A percentile compares a stretch with the other conserved stretches of the same genome.
Conservation (phyloP, 1,139 yeast genomes). For the Wickerhamomyces sp. region DNA sequence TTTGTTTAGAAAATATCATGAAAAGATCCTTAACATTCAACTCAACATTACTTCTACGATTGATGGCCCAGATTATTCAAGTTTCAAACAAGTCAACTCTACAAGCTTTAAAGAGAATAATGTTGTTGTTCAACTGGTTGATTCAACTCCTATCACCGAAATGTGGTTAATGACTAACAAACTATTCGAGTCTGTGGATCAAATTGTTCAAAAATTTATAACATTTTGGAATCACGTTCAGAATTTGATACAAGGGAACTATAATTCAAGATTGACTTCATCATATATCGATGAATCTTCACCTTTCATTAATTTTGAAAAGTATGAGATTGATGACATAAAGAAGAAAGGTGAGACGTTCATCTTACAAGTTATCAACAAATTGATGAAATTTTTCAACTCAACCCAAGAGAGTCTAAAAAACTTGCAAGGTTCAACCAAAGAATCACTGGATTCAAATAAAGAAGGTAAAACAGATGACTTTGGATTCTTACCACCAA, state of each 20-base stretch:
- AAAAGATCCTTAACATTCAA: constrained; percentile 32
- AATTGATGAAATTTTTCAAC: constrained; percentile 32
- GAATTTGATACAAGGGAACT: constrained; percentile 39
- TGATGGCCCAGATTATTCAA: constrained; percentile 21
- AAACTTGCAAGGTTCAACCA: constrained; percentile 4
- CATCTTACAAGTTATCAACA: constrained; percentile 29
- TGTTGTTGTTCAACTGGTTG: constrained; percentile 28
- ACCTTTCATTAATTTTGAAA: constrained; percentile 29
- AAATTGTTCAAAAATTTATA: constrained; percentile 28
- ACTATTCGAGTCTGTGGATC: constrained; percentile 37
- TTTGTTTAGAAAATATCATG: constrained; percentile 25
- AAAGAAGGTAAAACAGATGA: constrained; percentile 26
- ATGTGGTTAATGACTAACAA: constrained; percentile 50
- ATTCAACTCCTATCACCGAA: constrained; percentile 41
- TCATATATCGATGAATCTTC: constrained; percentile 22
- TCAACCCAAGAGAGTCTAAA: constrained; percentile 28
- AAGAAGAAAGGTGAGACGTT: constrained; percentile 32
- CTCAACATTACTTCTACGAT: constrained; percentile 27
- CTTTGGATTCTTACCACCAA: constrained; percentile 56
- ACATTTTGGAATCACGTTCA: constrained; percentile 43
- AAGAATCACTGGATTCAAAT: not conserved
- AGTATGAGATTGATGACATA: constrained; percentile 32
- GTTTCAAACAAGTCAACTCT: constrained; percentile 15
- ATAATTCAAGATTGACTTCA: constrained; percentile 32
- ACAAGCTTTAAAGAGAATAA: constrained; percentile 9